Conservation (phyloP, 768 basidiomycete genomes). For the Termitomyces sp. region DNA sequence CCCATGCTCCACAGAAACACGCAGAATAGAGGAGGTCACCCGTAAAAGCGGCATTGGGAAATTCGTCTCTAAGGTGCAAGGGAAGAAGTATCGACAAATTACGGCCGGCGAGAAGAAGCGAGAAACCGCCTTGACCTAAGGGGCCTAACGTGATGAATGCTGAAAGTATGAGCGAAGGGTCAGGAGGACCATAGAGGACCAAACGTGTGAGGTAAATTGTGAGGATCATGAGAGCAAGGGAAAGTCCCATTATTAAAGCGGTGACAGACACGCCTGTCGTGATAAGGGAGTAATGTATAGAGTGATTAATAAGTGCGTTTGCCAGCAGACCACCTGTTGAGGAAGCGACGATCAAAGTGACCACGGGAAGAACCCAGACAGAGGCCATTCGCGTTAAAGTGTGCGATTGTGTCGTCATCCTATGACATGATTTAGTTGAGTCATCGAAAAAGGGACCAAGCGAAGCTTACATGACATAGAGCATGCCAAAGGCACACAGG, state of each 20-base stretch:
- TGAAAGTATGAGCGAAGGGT: conserved; percentile 34
- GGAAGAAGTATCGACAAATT: conserved; percentile 31
- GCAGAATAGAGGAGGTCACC: conserved; percentile 38
- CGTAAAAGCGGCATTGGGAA: conserved; percentile 26
- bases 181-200: conserved; percentile 39
- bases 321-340: conserved; percentile 51
- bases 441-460: background rate
- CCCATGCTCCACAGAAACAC: conserved; percentile 40
- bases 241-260: conserved; percentile 32
- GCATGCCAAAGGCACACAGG: conserved; percentile 17
- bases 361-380: conserved; percentile 60
- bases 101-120: conserved; percentile 40
- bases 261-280: conserved; percentile 38
- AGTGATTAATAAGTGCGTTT: conserved; percentile 29
- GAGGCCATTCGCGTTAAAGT: conserved; percentile 39
- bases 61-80: conserved; percentile 10
- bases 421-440: background rate
- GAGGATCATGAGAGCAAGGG: conserved; percentile 48
- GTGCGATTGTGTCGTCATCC: conserved; percentile 55
- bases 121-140: conserved; percentile 50
- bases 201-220: conserved; percentile 47
- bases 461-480: conserved; percentile 16
- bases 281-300: conserved; percentile 34
- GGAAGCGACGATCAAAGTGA: conserved; percentile 54
- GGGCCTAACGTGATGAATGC: conserved; percentile 57